phyloP scores from a whole-genome alignment of 306 rosid genomes.

The Malus sylvestris region DNA sequence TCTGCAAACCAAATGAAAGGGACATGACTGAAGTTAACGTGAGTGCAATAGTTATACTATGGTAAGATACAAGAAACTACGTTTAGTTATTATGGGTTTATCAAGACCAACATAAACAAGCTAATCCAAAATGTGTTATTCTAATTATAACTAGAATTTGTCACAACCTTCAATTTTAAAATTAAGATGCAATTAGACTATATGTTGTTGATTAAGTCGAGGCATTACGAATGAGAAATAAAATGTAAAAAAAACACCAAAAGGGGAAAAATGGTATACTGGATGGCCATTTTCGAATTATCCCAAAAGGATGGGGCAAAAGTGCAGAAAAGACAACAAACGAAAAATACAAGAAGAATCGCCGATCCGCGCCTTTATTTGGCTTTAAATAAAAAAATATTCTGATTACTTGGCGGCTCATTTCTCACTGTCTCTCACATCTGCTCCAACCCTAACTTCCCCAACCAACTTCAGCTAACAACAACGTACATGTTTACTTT shows the following conservation, averaged over 20 bases:
- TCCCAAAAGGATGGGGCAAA: neutral
- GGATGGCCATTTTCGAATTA: neutral
- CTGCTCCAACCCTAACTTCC: neutral
- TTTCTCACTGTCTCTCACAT: neutral
- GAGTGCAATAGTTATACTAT: no score
- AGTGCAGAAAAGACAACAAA: neutral
- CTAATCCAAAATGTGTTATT: no score
- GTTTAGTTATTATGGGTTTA: neutral
- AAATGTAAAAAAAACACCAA: neutral
- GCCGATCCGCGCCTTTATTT: slow-evolving; percentile 21
- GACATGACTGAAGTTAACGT: no score
- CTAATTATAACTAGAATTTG: no score
- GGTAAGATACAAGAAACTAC: neutral
- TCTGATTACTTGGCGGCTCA: neutral
- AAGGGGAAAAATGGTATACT: neutral
- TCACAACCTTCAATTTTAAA: no score
- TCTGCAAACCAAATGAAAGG: no score
- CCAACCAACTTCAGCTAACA: neutral
- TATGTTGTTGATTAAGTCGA: no score
- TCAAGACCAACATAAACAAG: neutral
- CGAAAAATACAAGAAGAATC: neutral
- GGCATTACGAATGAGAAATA: neutral
- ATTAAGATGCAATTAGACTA: no score
- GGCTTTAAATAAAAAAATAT: neutral
- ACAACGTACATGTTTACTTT: neutral